Evolutionary conservation across 306 rosid genomes (phyloP).

Genomic region (Luffa aegyptiaca): DNA sequence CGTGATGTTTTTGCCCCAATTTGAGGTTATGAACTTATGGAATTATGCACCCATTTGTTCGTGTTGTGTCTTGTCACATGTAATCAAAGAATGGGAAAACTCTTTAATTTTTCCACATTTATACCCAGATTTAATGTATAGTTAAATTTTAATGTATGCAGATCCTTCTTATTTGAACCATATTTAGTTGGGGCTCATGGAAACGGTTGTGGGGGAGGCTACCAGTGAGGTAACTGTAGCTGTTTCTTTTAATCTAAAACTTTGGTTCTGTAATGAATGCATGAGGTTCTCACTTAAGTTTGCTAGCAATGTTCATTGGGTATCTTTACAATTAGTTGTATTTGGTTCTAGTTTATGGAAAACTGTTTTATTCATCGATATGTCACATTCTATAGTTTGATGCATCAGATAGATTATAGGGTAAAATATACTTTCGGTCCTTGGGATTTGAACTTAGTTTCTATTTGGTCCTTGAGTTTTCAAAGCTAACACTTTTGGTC

Average conservation of each 20-base stretch:
- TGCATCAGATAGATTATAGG: background rate
- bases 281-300: background rate
- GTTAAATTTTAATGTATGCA: background rate
- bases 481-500: too few relatives aligned
- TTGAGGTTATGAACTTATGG: background rate
- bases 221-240: constrained; percentile 12
- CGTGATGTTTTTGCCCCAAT: background rate
- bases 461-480: too few relatives aligned
- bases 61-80: background rate
- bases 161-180: background rate
- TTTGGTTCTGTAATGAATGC: background rate
- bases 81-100: background rate
- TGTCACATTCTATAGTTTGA: background rate
- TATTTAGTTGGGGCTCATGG: constrained; percentile 4
- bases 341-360: background rate
- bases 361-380: background rate
- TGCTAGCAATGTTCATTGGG: background rate
- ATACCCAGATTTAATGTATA: background rate
- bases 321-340: background rate
- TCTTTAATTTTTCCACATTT: background rate
- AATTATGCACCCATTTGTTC: background rate
- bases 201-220: background rate
- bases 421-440: too few relatives aligned
- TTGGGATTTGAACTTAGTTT: too few relatives aligned
- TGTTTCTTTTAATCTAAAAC: background rate